Conservation (phyloP, 352 stramenopile species). For the Globisporangium okanoganense region DNA sequence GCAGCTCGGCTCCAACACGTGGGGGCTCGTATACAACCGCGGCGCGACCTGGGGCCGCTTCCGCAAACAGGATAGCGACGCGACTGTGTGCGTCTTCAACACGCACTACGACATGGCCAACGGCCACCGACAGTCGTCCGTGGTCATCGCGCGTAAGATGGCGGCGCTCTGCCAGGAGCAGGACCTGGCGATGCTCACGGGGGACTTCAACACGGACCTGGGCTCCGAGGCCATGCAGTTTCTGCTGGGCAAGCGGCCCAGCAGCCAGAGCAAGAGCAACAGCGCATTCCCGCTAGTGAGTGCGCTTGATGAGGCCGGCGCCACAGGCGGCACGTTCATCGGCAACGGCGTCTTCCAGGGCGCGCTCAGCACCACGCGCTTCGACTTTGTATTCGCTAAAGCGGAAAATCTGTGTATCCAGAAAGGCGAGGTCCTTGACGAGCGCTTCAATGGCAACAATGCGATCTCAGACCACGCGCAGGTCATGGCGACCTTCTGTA, state of each 20-base stretch:
- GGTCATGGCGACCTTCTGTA: conserved; percentile 16
- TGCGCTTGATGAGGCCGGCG: conserved; percentile 8
- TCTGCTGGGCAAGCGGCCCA: conserved; percentile 6
- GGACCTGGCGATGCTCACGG: conserved; percentile 18
- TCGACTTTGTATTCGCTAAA: conserved; percentile 19
- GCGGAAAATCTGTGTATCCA: conserved; percentile 11
- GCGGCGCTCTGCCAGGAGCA: conserved; percentile 11
- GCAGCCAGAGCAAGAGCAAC: neutral
- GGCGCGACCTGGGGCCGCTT: conserved; percentile 19
- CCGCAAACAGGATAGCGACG: conserved; percentile 1
- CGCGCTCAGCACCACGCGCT: conserved; percentile 7
- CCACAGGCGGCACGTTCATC: conserved; percentile 18
- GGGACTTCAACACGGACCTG: conserved; percentile 17
- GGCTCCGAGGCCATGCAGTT: conserved; percentile 11
- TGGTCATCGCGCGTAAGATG: conserved; percentile 15
- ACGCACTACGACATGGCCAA: conserved; percentile 21
- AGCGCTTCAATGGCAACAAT: conserved; percentile 16
- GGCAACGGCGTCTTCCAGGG: conserved; percentile 17
- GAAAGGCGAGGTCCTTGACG: conserved; percentile 13
- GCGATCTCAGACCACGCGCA: conserved; percentile 16
- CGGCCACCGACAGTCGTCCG: conserved; percentile 9
- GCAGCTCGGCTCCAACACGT: conserved; percentile 12
- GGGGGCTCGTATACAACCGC: conserved; percentile 20
- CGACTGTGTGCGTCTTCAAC: conserved; percentile 23
- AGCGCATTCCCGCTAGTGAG: conserved; percentile 12